Percentiles rank a stretch among this genome's conserved stretches.
phyloP scores from a whole-genome alignment of 306 rosid genomes.

The Sophora flavescens region DNA sequence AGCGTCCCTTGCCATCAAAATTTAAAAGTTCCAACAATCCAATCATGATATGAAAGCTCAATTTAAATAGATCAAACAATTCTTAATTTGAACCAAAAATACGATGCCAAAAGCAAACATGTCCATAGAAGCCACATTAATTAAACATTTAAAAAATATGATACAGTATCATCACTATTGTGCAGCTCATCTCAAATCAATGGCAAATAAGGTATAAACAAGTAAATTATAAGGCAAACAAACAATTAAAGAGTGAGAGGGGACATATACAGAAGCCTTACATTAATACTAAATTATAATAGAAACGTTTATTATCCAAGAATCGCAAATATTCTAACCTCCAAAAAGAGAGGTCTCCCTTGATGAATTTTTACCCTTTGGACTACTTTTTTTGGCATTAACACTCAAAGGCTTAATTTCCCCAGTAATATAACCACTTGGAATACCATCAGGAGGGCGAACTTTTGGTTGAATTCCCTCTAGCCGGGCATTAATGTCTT shows the following conservation, averaged over 20 bases:
- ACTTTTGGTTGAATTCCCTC: conserved; percentile 94
- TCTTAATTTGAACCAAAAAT: conserved; percentile 22
- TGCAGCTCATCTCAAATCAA: conserved; percentile 41
- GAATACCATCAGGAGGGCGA: conserved; percentile 75
- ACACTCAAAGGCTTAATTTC: conserved; percentile 66
- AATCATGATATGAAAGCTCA: conserved; percentile 30
- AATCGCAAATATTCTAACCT: conserved; percentile 68
- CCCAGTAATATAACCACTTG: conserved; percentile 67
- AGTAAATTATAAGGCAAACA: not conserved
- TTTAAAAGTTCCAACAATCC: conserved; percentile 21
- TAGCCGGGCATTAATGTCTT: conserved; percentile 96
- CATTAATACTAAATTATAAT: conserved; percentile 20
- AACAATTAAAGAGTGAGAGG: conserved; percentile 10
- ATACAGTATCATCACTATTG: not conserved
- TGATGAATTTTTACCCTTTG: conserved; percentile 87
- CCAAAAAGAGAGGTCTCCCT: conserved; percentile 89
- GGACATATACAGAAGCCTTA: conserved; percentile 1
- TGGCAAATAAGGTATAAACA: conserved; percentile 27
- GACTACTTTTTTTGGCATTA: conserved; percentile 89
- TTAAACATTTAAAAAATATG: conserved; percentile 14
- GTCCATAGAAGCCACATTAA: conserved; percentile 13
- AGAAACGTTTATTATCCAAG: conserved; percentile 16
- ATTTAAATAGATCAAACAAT: conserved; percentile 13
- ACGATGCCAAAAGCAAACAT: conserved; percentile 27
- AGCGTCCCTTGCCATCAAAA: conserved; percentile 8